phyloP scores from a whole-genome alignment of 108 stramenopile species.

The Conticribra weissflogii region DNA sequence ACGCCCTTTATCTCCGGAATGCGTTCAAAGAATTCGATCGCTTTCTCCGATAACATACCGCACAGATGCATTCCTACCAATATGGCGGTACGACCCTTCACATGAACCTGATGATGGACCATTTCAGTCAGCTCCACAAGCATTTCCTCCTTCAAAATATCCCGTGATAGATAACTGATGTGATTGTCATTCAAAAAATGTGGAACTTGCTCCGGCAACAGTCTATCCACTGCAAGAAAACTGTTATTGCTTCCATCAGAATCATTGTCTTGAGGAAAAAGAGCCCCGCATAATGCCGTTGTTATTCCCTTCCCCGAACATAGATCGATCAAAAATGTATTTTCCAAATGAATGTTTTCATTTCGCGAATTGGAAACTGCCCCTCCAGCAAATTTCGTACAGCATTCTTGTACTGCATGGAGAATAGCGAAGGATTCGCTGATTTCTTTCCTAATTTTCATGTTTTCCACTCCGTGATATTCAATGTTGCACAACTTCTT shows the following conservation, averaged over 20 bases:
- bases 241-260: conserved; percentile 10
- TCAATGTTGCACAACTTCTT: conserved; percentile 27
- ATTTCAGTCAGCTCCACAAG: conserved; percentile 19
- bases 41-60: conserved; percentile 32
- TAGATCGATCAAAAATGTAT: conserved; percentile 38
- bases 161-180: conserved; percentile 27
- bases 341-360: conserved; percentile 7
- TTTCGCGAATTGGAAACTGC: no score
- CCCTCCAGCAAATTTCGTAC: neutral
- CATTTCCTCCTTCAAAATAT: conserved; percentile 21
- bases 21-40: conserved; percentile 29
- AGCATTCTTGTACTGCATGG: conserved; percentile 36
- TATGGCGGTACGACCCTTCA: conserved; percentile 16
- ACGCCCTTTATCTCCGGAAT: conserved; percentile 30
- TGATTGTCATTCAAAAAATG: conserved; percentile 26
- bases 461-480: conserved; percentile 36
- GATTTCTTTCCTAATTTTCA: conserved; percentile 35
- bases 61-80: conserved; percentile 43
- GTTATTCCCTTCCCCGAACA: conserved; percentile 39
- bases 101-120: conserved; percentile 14
- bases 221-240: conserved; percentile 33
- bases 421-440: conserved; percentile 25
- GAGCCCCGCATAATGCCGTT: conserved; percentile 31
- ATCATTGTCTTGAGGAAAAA: conserved; percentile 16
- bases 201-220: conserved; percentile 23